Evolutionary conservation across 495 filamentous ascomycete species (phyloP), one percentile per base, ranked within the genome.

Genomic region (Rhizodiscina lignyota): DNA sequence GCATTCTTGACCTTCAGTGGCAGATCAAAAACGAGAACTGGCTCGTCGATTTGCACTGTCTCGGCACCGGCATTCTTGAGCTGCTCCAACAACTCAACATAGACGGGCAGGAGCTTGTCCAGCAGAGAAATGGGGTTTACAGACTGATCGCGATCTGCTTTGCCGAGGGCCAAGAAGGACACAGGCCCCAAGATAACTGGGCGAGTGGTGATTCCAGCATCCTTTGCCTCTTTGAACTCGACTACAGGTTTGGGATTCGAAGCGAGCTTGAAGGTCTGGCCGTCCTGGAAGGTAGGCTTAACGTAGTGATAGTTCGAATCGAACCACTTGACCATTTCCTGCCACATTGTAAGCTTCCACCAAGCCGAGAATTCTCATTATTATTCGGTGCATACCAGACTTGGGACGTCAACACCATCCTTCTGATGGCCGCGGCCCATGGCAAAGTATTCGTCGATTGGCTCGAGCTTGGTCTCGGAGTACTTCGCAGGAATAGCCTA

Each of bases 291-390:
- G 40, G 89, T 94, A 39, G 89, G 89, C 74, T 94, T 94, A 62
- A 96, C 89, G 66, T 96, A 96, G 72, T 97, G 89, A 74, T 97
- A 97, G 77, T 97, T 97, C 46, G 83, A 92, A 70, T 97, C 89
- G 59, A 97, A 97, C 89, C 91, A 97, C 67, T 97, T 97, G 36
- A 97, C 89, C 89, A 97, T 97, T 70, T 97, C 89, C 67, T 74
- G 38, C 23, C 23, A 29, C 21, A 20, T 2, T 5, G 17, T 11
- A 0, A 10, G 13, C n/a, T 8, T 21, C 18, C 6, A 20, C 20
- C 18, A 19, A 8, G 8, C 20, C 12, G 20, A 33, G 15, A 15
- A 18, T 19, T 15, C 10, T 17, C 10, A 24, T 34, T 46, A 43
- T 44, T 43, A 28, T 1, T 21, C 4, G 20, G 5, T 20, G 27